phyloP scores from a whole-genome alignment of 352 stramenopile species.

The Phytopythium litorale region DNA sequence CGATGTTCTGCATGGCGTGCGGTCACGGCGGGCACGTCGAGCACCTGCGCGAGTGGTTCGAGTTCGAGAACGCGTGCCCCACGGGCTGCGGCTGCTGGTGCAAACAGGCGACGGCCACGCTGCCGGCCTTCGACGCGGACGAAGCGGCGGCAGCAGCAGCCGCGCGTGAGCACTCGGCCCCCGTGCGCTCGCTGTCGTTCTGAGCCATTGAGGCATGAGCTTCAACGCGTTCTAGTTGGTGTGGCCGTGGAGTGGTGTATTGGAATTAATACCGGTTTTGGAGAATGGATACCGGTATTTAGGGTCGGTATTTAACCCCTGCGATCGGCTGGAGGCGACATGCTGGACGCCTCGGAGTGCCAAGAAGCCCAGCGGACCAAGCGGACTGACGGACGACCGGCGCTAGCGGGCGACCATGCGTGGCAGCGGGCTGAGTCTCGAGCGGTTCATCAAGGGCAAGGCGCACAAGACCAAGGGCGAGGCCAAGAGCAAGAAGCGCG shows the following conservation, averaged over 20 bases:
- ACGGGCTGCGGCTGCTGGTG: slow-evolving; percentile 86
- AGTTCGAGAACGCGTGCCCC: slow-evolving; percentile 61
- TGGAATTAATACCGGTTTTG: not conserved
- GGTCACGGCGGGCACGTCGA: slow-evolving; percentile 72
- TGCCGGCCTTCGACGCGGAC: slow-evolving; percentile 24
- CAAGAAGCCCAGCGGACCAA: not conserved
- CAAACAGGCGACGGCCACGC: slow-evolving; percentile 62
- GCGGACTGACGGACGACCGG: not conserved
- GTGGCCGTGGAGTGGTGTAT: not conserved
- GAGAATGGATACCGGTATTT: not conserved
- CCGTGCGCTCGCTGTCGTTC: slow-evolving; percentile 71
- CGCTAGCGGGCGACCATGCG: slow-evolving; percentile 29
- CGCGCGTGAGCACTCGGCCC: slow-evolving; percentile 19
- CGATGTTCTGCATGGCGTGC: slow-evolving; percentile 85
- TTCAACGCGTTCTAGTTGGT: slow-evolving; percentile 5
- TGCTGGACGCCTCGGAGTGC: not conserved
- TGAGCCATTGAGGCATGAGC: slow-evolving; percentile 12
- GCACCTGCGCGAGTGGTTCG: slow-evolving; percentile 80
- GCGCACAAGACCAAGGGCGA: slow-evolving; percentile 73
- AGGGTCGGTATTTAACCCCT: not conserved
- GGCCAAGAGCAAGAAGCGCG: slow-evolving; percentile 82
- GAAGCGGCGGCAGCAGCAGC: slow-evolving; percentile 15
- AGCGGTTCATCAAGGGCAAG: slow-evolving; percentile 87
- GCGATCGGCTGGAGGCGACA: slow-evolving; percentile 1
- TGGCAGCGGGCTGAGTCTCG: slow-evolving; percentile 77